Base-by-base conservation (phyloP, 2,329 filamentous ascomycete genomes). In the Cytospora piceicola region DNA sequence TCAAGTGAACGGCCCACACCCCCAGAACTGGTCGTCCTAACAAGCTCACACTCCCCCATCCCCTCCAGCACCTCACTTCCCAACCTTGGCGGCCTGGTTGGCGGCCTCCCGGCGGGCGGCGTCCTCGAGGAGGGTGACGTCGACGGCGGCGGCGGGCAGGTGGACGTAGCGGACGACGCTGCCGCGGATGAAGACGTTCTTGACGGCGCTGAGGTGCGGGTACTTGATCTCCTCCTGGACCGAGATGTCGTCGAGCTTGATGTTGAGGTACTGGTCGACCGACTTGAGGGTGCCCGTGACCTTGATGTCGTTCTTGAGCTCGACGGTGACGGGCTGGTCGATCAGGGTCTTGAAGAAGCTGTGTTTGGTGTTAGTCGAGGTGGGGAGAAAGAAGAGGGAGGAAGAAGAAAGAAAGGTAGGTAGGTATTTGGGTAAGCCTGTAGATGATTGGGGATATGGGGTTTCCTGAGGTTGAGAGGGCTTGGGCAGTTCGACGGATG, bases 271-370 rank as follows among this genome's bases (percentile, higher is more conserved):
- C 82, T 98, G 95, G 77, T 99, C 95, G 71, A 99, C 94, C 75
- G 92, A 96, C 84, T 98, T 99, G 71, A 99, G 85, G 42, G 90
- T 96, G 71, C 95, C 95, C 73, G 92, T 92, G 77, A 99, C 96
- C 76, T 94, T 93, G 73, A 99, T 96, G 81, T 99, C 95, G 79
- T 99, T 99, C 82, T 99, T 99, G 78, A 99, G 91, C 83, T 99
- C 95, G 76, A 99, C 93, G 56, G 94, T 98, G 75, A 99, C 94
- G 83, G 96, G 90, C 72, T 95, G 91, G 83, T 97, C 95, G 77
- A 97, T 96, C 74, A 98, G 91, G 62, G 94, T 98, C 80, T 98
- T 98, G 88, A 98, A 98, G 83, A 97, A 98, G 82, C 92, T 95
- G 75, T 24, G 39, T 24, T 56, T 7, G 14, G 22, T 9, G 11